phyloP scores from a whole-genome alignment of 1,284 basidiomycete genomes.

The Coniferiporia weirii region DNA sequence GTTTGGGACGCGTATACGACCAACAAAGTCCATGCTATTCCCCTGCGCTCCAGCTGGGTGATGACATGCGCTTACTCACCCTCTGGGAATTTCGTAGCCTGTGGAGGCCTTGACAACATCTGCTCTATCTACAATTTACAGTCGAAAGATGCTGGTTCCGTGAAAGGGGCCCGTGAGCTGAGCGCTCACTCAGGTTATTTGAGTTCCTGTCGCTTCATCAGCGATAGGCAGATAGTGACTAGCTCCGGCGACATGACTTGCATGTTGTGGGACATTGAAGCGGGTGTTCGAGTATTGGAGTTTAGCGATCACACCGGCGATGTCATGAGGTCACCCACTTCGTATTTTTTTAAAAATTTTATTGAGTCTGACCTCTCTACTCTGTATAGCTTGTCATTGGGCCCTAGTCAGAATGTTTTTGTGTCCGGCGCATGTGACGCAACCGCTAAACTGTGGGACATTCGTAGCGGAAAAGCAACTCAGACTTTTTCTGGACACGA shows the following conservation, averaged over 20 bases:
- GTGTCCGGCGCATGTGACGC: constrained; percentile 99
- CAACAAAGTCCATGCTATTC: constrained; percentile 99
- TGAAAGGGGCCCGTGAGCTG: constrained; percentile 83
- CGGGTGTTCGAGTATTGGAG: constrained; percentile 90
- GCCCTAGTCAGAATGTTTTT: constrained; percentile 92
- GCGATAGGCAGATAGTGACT: constrained; percentile 96
- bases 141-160: constrained; percentile 63
- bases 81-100: constrained; percentile 94
- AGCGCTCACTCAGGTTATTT: constrained; percentile 97
- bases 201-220: constrained; percentile 96
- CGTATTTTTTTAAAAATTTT: not conserved
- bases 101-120: constrained; percentile 98
- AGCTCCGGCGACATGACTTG: constrained; percentile 99
- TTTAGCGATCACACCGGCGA: constrained; percentile 99
- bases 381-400: constrained; percentile 80
- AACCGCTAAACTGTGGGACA: constrained; percentile 98
- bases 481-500: constrained; percentile 99
- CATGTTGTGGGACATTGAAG: constrained; percentile 99
- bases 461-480: constrained; percentile 91
- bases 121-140: constrained; percentile 96
- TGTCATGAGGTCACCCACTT: constrained; percentile 82
- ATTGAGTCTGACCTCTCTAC: constrained; percentile 6
- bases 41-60: constrained; percentile 96
- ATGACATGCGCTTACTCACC: constrained; percentile 99
- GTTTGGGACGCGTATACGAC: constrained; percentile 99